These are phyloP conservation scores for Phlyctochytrium planicorne DNA, from an alignment of 192 early-diverging fungal genomes.

Conservation along the genomic window DNA sequence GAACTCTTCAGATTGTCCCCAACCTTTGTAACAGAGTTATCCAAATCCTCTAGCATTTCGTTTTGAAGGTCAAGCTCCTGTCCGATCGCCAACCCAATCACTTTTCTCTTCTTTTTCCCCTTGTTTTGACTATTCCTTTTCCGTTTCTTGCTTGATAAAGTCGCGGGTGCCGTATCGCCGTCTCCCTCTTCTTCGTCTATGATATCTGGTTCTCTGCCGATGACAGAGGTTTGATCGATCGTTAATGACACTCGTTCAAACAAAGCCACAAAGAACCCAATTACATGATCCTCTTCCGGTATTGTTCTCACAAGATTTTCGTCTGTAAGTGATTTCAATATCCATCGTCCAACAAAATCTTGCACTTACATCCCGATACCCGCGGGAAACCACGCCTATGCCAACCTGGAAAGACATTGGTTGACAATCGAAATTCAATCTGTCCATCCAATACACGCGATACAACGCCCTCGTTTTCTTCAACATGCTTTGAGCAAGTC, in stretches of 20 bases:
- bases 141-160: too few species aligned
- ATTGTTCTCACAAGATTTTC: slow-evolving; percentile 70
- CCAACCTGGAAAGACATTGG: slow-evolving; percentile 76
- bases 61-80: slow-evolving; percentile 92
- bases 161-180: too few species aligned
- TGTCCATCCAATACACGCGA: slow-evolving; percentile 57
- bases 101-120: too few species aligned
- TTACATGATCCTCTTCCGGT: slow-evolving; percentile 79
- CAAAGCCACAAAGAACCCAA: slow-evolving; percentile 97
- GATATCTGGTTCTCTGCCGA: too few species aligned
- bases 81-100: slow-evolving; percentile 81
- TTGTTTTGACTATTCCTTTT: too few species aligned
- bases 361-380: slow-evolving; percentile 23
- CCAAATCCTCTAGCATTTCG: slow-evolving; percentile 80
- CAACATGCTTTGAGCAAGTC: slow-evolving; percentile 89
- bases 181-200: too few species aligned
- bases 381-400: slow-evolving; percentile 68
- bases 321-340: slow-evolving; percentile 45
- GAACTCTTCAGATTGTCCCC: slow-evolving; percentile 70
- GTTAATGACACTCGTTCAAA: too few species aligned
- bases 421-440: slow-evolving; percentile 56
- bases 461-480: slow-evolving; percentile 97
- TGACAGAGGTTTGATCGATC: too few species aligned
- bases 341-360: slow-evolving; percentile 8
- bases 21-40: slow-evolving; percentile 75